phyloP scores from a whole-genome alignment of 805 yeast genomes.

The Kodamaea nitidulidarum region DNA sequence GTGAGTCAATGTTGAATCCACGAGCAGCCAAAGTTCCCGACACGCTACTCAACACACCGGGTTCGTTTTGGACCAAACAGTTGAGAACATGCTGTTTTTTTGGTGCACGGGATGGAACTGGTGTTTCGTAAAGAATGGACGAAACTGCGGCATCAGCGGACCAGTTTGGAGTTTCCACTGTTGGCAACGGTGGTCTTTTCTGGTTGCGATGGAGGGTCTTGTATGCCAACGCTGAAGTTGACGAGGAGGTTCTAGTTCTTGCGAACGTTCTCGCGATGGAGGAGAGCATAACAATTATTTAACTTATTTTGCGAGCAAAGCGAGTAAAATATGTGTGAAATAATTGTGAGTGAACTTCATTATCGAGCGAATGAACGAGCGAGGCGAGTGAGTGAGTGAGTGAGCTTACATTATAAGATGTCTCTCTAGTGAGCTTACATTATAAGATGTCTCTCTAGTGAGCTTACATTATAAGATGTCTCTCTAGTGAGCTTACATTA shows the following conservation, averaged over 20 bases:
- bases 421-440: too few relatives aligned
- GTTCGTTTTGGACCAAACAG: constrained; percentile 97
- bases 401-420: too few relatives aligned
- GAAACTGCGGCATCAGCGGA: constrained; percentile 96
- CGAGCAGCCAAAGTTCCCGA: constrained; percentile 96
- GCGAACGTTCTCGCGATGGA: constrained; percentile 7
- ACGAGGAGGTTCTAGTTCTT: constrained; percentile 43
- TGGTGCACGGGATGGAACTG: constrained; percentile 60
- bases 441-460: too few relatives aligned
- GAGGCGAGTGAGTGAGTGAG: too few relatives aligned
- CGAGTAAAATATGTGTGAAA: too few relatives aligned
- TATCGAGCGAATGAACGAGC: too few relatives aligned
- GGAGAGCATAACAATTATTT: too few relatives aligned
- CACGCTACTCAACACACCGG: constrained; percentile 91
- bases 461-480: too few relatives aligned
- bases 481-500: too few relatives aligned
- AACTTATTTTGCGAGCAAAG: too few relatives aligned
- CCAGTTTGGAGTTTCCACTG: constrained; percentile 90
- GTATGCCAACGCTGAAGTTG: constrained; percentile 93
- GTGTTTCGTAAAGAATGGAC: constrained; percentile 88
- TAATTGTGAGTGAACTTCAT: too few relatives aligned
- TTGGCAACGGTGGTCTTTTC: constrained; percentile 86
- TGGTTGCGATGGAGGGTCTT: constrained; percentile 85
- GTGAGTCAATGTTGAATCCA: constrained; percentile 96
- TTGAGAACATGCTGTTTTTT: constrained; percentile 85